phyloP scores from a whole-genome alignment of 306 rosid species.

The Hippophae gyantsensis region DNA sequence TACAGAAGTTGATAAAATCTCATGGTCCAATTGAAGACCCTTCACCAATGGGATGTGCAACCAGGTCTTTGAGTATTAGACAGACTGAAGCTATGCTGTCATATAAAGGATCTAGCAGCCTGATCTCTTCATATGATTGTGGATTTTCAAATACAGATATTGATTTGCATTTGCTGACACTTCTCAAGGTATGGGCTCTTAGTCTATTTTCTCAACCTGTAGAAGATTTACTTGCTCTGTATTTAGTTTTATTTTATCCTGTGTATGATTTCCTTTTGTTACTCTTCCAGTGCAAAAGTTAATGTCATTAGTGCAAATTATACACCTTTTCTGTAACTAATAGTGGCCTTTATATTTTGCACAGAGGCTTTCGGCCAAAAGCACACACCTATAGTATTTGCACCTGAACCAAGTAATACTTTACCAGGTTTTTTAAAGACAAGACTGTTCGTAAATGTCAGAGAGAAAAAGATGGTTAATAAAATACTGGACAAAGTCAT shows the following conservation, averaged over 20 bases:
- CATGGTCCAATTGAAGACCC: constrained; percentile 94
- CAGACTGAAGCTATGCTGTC: constrained; percentile 70
- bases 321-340: no score
- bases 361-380: no score
- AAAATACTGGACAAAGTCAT: no score
- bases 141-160: constrained; percentile 74
- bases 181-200: constrained; percentile 60
- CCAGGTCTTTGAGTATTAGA: constrained; percentile 57
- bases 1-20: constrained; percentile 88
- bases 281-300: no score
- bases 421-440: no score
- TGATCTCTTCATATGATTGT: constrained; percentile 70
- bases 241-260: neutral
- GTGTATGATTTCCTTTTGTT: neutral
- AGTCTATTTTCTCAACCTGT: neutral
- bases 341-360: no score
- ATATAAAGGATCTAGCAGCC: constrained; percentile 61
- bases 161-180: constrained; percentile 59
- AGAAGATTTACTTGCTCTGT: neutral
- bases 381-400: no score
- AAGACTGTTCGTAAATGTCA: no score
- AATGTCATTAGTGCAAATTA: no score
- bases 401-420: no score
- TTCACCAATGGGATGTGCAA: constrained; percentile 63
- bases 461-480: no score